These are phyloP conservation scores for Crithidia bombi DNA, from an alignment of 208 protist genomes.

Conservation along the genomic window DNA sequence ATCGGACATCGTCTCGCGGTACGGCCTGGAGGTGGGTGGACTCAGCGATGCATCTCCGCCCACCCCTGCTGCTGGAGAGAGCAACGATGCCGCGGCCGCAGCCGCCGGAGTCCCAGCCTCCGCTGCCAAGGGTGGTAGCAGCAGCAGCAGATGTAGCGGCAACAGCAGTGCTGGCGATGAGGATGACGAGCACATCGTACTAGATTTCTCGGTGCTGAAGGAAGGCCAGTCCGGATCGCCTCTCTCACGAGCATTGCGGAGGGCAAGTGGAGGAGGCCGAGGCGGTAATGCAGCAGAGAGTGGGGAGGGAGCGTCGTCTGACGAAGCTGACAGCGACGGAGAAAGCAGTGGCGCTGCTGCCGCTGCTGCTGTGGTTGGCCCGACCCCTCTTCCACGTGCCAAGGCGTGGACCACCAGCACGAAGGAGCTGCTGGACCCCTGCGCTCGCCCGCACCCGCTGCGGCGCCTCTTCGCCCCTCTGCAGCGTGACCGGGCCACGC, in stretches of 20 bases:
- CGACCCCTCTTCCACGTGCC: slow-evolving; percentile 18
- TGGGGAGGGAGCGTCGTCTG: too few species aligned
- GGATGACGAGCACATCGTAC: slow-evolving; percentile 21
- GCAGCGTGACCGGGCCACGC: slow-evolving; percentile 42
- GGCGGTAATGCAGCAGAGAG: too few species aligned
- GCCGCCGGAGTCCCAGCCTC: too few species aligned
- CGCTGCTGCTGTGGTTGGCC: neutral
- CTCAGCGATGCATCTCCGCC: neutral
- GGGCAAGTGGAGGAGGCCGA: neutral
- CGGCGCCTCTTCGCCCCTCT: slow-evolving; percentile 73
- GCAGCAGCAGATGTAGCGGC: neutral
- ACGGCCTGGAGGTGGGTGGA: slow-evolving; percentile 44
- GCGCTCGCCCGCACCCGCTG: slow-evolving; percentile 50
- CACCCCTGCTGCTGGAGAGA: too few species aligned
- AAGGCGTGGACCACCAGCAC: slow-evolving; percentile 44
- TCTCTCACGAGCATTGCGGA: neutral
- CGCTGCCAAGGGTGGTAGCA: too few species aligned
- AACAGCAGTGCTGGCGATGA: neutral
- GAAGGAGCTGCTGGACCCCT: slow-evolving; percentile 61
- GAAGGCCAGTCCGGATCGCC: neutral
- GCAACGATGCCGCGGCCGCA: neutral
- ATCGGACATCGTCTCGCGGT: slow-evolving; percentile 47
- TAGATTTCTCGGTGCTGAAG: slow-evolving; percentile 43
- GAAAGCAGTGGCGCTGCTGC: neutral
- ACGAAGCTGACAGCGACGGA: neutral